These are phyloP conservation scores for Coprinopsis strossmayeri DNA, from an alignment of 768 basidiomycete genomes.

Conservation along the genomic window DNA sequence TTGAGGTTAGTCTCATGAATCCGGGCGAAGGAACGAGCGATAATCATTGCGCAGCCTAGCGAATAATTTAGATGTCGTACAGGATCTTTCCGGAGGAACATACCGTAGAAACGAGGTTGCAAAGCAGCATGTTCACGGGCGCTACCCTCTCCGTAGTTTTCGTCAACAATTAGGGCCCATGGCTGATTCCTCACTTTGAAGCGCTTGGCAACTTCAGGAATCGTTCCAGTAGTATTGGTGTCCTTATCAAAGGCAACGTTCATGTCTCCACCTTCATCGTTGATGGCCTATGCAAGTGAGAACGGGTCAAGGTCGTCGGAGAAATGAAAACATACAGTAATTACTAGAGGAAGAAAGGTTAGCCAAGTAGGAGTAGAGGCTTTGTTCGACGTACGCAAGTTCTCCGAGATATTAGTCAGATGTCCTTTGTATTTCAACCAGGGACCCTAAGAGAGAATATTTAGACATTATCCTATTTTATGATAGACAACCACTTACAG, in stretches of 20 bases:
- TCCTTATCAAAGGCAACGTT: constrained; percentile 86
- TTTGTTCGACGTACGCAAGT: constrained; percentile 55
- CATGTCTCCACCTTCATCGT: constrained; percentile 91
- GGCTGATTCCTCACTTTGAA: constrained; percentile 80
- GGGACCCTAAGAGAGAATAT: constrained; percentile 54
- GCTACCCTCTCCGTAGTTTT: constrained; percentile 97
- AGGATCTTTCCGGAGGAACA: too few species aligned
- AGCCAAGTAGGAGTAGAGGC: neutral
- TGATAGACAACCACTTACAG: constrained; percentile 38
- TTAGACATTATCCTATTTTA: neutral
- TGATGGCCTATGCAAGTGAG: constrained; percentile 54
- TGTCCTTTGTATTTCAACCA: constrained; percentile 99
- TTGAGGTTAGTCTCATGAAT: constrained; percentile 98
- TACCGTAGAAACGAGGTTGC: constrained; percentile 92
- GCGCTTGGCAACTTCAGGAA: constrained; percentile 85
- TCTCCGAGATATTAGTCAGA: constrained; percentile 93
- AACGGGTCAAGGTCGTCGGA: neutral
- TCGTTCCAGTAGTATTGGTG: constrained; percentile 60
- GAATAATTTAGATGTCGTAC: too few species aligned
- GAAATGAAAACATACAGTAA: constrained; percentile 50
- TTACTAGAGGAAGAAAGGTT: constrained; percentile 46
- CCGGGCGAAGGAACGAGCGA: constrained; percentile 92
- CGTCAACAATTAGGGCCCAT: constrained; percentile 93
- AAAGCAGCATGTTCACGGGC: constrained; percentile 97
- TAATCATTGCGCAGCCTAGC: constrained; percentile 76